Base-by-base conservation (phyloP, 306 rosid species). In the Quercus glauca region DNA sequence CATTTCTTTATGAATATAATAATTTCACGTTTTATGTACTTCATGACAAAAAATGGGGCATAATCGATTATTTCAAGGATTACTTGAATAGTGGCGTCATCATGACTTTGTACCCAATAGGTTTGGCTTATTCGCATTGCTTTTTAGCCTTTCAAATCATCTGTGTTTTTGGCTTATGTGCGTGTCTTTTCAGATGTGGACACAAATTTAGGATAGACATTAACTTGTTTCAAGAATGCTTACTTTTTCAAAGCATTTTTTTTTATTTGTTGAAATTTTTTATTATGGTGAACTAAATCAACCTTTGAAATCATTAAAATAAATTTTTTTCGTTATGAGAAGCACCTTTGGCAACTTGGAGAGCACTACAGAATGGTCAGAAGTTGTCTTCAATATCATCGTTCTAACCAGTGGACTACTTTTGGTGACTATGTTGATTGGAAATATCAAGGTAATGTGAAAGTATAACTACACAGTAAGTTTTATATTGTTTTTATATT, bases 311-410 rank as follows among this genome's bases (percentile, higher is more conserved):
- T 63, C 21, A 43, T 21, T 21, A 21, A 13, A 5, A 77, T 53
- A 73, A 73, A 26, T 53, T 37, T 17, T 37, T 37, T 7, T 67
- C 58, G 76, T 75, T 41, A 67, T 73, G 85, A 74, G 58, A 88
- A 95, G 99, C 89, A 91, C 97, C 35, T 95, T 95, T 60, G 99
- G 99, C 61, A 95, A 86, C 87, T 86, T 95, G 55, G 92, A 90
- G 80, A 91, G 99, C 90, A 90, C 99, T 49, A 88, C 99, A 0
- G 98, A 95, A 73, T 88, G 93, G 91, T 72, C 90, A 60, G 99
- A 95, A 89, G 92, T 91, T 31, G 88, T 95, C 53, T 95, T 95
- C 89, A 95, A 91, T 74, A 92, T 93, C 55, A 92, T 95, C 72
- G 98, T 92, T 6, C 78, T 92, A 64, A 95, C 94, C 45, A 93